Evolutionary conservation across 106 monocot genomes (phyloP), one percentile per base, ranked within the genome.

Genomic region (Apostasia shenzhenica): DNA sequence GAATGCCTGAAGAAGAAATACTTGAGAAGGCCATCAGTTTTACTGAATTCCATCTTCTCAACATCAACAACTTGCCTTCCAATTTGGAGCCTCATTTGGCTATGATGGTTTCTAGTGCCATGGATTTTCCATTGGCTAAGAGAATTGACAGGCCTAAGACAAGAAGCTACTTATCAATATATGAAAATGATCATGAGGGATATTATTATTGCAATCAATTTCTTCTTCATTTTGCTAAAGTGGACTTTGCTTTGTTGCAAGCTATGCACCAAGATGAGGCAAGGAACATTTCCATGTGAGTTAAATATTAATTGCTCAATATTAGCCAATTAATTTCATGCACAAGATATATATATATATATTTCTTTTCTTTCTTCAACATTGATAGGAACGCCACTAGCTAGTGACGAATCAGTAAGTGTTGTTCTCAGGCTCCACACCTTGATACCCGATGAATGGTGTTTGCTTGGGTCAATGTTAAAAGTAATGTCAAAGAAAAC

Each of bases 11-110:
- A 57, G 73, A 73, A 69, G 79, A 73, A 7, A 41, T 78, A 46
- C 43, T 73, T n/a, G 55, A 58, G 3, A 48, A 78, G 49, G 78
- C 78, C 7, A 59, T 72, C 45, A 56, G 59, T 5, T 78, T 54
- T 43, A 41, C 61, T 2, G 11, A 62, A 11, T 8, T 2, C 8
- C 12, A 62, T 1, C 43, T 62, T n/a, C n/a, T n/a, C n/a, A n/a
- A n/a, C n/a, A n/a, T n/a, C 41, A 62, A 12, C 4, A 3, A 1
- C 1, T 45, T 5, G 43, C 5, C n/a, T 45, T 3, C 2, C 41
- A 13, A 45, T 5, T 47, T 45, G 12, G 47, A 5, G 14, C 46
- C 12, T 45, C 6, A 65, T 65, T 48, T 65, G 42, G 13, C 6
- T 65, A 2, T 3, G 64, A n/a, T 46, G 47, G n/a, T 65, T 44